These are phyloP conservation scores for Kodamaea arcana DNA, from an alignment of 1,139 yeast genomes.

Conservation along the genomic window DNA sequence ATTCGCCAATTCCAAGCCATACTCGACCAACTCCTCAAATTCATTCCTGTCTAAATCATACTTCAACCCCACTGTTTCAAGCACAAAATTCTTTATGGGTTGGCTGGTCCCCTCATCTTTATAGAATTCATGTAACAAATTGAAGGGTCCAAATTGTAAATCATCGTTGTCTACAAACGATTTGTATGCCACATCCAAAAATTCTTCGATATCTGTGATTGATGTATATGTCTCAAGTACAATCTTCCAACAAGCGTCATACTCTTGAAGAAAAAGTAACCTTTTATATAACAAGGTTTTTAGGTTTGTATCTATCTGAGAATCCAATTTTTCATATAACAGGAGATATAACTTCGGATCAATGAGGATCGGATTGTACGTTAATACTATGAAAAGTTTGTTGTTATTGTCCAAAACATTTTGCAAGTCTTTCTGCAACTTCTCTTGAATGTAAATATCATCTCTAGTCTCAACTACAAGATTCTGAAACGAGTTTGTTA, in stretches of 20 bases:
- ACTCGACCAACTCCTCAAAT: constrained; percentile 7
- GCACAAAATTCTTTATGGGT: constrained; percentile 16
- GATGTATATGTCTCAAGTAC: constrained; percentile 24
- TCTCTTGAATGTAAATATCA: constrained; percentile 11
- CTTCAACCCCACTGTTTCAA: constrained; percentile 20
- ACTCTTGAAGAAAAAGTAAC: constrained; percentile 30
- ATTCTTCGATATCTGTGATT: constrained; percentile 36
- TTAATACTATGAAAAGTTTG: constrained; percentile 25
- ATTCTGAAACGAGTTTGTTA: constrained; percentile 6
- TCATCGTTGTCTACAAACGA: constrained; percentile 18
- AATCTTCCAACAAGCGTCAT: constrained; percentile 29
- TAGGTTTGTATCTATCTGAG: constrained; percentile 19
- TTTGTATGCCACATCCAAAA: constrained; percentile 23
- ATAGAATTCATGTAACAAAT: constrained; percentile 16
- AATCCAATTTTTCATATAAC: constrained; percentile 17
- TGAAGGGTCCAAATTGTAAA: constrained; percentile 22
- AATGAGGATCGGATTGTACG: constrained; percentile 31
- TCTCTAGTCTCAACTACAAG: constrained; percentile 2
- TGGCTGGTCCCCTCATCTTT: constrained; percentile 11
- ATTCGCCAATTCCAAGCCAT: constrained; percentile 6
- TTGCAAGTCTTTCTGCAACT: constrained; percentile 15
- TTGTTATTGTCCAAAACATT: constrained; percentile 27
- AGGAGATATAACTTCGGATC: constrained; percentile 27
- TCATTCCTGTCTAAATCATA: constrained; percentile 9
- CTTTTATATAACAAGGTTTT: constrained; percentile 22